A percentile compares a stretch with the other conserved stretches of the same genome.
Evolutionary conservation across 192 early-diverging fungal species (phyloP).

Genomic region (Coemansia sp.): DNA sequence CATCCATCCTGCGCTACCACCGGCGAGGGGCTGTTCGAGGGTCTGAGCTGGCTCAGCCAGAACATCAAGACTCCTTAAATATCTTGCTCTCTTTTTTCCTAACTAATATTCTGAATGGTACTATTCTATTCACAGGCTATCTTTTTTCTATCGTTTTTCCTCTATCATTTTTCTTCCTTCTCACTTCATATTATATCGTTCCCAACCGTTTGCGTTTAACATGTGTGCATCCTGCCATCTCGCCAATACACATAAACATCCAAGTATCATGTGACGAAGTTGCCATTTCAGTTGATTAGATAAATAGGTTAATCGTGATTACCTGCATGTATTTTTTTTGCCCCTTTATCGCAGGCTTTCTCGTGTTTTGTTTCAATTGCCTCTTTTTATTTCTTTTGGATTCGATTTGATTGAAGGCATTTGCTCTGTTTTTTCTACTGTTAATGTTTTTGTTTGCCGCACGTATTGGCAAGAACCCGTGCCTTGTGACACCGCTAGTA

Average conservation of each 20-base stretch:
- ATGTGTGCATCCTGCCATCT: no score
- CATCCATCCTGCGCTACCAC: conserved; percentile 83
- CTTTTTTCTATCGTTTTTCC: background rate
- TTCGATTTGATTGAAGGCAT: background rate
- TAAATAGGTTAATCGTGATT: no score
- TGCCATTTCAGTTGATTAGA: no score
- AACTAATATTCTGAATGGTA: conserved; percentile 6
- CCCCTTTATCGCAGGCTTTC: no score
- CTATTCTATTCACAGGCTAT: background rate
- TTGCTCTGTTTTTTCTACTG: conserved; percentile 1
- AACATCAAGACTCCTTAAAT: conserved; percentile 67
- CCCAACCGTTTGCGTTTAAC: no score
- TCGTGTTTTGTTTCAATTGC: background rate
- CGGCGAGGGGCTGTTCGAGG: conserved; percentile 84
- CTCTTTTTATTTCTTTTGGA: background rate
- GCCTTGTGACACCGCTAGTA: background rate
- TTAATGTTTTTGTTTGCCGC: background rate
- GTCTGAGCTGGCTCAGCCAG: conserved; percentile 84
- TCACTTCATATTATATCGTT: background rate
- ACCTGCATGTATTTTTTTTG: no score
- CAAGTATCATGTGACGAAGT: no score
- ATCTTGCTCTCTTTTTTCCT: background rate
- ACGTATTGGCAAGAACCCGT: background rate
- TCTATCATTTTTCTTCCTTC: background rate
- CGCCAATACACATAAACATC: no score